These are phyloP conservation scores for Chalciporus pseudorubinellus DNA, from an alignment of 768 basidiomycete genomes.

Conservation along the genomic window DNA sequence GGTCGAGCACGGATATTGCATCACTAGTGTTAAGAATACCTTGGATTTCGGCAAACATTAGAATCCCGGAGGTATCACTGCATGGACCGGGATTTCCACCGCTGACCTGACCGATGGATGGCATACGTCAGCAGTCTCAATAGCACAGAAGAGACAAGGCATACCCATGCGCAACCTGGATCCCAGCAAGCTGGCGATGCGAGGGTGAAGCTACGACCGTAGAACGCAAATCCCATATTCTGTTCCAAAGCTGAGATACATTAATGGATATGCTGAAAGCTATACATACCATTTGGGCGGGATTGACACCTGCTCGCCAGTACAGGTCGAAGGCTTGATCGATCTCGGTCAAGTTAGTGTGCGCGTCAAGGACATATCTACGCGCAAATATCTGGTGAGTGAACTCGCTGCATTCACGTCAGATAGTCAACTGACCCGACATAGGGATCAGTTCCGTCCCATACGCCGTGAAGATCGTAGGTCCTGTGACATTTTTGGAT, in stretches of 20 bases:
- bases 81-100: background rate
- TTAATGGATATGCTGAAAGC: no score
- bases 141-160: background rate
- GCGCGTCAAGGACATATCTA: background rate
- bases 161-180: background rate
- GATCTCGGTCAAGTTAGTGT: background rate
- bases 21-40: background rate
- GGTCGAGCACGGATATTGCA: background rate
- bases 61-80: background rate
- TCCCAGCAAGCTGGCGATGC: background rate
- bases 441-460: no score
- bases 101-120: background rate
- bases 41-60: background rate
- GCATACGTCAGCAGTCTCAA: background rate
- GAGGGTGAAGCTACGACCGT: background rate
- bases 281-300: background rate
- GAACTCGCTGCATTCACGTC: no score
- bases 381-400: no score
- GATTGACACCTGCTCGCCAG: background rate
- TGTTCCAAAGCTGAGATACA: no score
- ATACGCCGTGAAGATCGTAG: no score
- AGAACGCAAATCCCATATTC: background rate
- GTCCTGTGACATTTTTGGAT: no score
- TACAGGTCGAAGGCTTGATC: background rate
- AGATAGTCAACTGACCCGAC: no score